Percentiles rank a stretch among this genome's conserved stretches.
These are phyloP conservation scores for Cucurbita ficifolia DNA, from an alignment of 306 rosid species.

Conservation along the genomic window DNA sequence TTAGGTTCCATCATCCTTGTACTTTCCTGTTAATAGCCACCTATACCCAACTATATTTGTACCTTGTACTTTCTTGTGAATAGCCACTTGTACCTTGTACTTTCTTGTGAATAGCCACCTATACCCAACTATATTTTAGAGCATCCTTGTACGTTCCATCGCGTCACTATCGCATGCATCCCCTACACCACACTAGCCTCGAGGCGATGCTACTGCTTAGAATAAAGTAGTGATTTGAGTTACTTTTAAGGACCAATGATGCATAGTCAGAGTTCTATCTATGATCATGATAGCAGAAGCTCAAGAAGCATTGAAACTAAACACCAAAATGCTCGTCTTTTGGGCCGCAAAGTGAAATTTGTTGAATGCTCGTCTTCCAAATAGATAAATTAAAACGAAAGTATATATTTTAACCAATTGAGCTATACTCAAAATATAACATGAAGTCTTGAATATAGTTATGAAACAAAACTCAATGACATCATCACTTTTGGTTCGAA, in stretches of 20 bases:
- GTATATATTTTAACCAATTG: too few relatives aligned
- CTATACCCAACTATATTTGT: too few relatives aligned
- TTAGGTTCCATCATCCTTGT: too few relatives aligned
- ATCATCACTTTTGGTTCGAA: background rate
- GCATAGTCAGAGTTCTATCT: constrained; percentile 38
- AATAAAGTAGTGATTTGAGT: constrained; percentile 43
- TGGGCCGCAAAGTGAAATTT: constrained; percentile 55
- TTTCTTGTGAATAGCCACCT: too few relatives aligned
- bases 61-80: too few relatives aligned
- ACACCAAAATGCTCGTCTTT: constrained; percentile 49
- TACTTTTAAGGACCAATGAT: constrained; percentile 63
- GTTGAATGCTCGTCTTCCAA: constrained; percentile 63
- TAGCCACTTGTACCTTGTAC: too few relatives aligned
- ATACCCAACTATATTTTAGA: too few relatives aligned
- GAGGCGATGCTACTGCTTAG: constrained; percentile 66
- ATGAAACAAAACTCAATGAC: background rate
- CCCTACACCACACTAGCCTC: constrained; percentile 49
- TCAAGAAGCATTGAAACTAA: constrained; percentile 31
- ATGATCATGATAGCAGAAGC: constrained; percentile 41
- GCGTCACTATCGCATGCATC: constrained; percentile 58
- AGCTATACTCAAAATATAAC: too few relatives aligned
- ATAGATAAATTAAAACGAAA: too few relatives aligned
- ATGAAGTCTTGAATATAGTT: background rate
- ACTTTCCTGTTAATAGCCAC: too few relatives aligned
- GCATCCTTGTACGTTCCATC: constrained; percentile 7